A percentile compares a stretch with the other conserved stretches of the same genome.
phyloP scores from a whole-genome alignment of 2,329 filamentous ascomycete species.

The Penicillium sclerotigenum region DNA sequence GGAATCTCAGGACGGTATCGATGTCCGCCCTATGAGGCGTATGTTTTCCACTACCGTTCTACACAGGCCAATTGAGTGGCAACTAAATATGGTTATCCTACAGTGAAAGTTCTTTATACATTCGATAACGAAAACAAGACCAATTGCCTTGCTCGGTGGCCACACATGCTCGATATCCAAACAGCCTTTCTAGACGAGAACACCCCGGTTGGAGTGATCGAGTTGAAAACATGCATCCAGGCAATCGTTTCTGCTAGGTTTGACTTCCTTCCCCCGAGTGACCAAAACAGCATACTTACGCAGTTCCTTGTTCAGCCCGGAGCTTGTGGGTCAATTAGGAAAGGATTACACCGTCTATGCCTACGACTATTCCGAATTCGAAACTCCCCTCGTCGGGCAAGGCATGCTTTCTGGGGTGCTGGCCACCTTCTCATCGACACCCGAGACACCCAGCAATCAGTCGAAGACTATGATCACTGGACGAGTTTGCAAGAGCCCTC shows the following conservation, averaged over 20 bases:
- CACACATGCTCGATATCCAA: constrained; percentile 73
- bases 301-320: constrained; percentile 60
- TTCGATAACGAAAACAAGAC: constrained; percentile 87
- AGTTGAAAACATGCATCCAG: constrained; percentile 81
- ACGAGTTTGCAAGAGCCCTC: constrained; percentile 79
- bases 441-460: constrained; percentile 50
- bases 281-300: constrained; percentile 6
- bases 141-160: constrained; percentile 83
- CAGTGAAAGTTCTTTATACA: constrained; percentile 95
- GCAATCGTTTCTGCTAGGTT: constrained; percentile 67
- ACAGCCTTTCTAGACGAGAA: constrained; percentile 76
- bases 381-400: constrained; percentile 89
- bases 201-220: constrained; percentile 79
- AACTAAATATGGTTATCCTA: constrained; percentile 17
- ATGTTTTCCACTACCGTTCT: constrained; percentile 38
- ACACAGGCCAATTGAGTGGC: neutral
- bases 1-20: constrained; percentile 52
- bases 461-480: constrained; percentile 74
- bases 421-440: constrained; percentile 54
- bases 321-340: constrained; percentile 70
- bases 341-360: constrained; percentile 95
- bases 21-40: constrained; percentile 66
- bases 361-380: constrained; percentile 92
- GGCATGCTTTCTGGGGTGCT: constrained; percentile 89
- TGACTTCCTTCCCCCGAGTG: constrained; percentile 19